phyloP scores from a whole-genome alignment of 306 rosid genomes.

The Acacia confusa region DNA sequence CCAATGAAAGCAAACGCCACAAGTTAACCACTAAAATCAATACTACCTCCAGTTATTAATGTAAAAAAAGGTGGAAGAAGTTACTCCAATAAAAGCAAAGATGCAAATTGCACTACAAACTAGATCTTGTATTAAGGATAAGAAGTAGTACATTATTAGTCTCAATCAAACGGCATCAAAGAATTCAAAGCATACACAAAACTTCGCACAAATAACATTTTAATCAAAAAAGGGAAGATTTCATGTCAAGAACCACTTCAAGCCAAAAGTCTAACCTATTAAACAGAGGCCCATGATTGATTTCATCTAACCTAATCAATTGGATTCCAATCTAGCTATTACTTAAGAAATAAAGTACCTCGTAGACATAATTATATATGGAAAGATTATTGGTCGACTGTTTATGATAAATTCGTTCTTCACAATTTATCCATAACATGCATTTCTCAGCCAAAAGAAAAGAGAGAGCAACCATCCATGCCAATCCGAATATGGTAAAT shows the following conservation, averaged over 20 bases:
- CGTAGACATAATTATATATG: background rate
- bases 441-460: background rate
- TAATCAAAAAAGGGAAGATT: background rate
- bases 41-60: background rate
- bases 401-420: background rate
- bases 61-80: no score
- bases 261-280: background rate
- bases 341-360: background rate
- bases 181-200: constrained; percentile 9
- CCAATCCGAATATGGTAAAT: background rate
- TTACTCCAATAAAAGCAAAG: no score
- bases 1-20: background rate
- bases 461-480: constrained; percentile 5
- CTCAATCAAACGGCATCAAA: background rate
- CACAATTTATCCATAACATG: constrained; percentile 6
- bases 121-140: no score
- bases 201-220: background rate
- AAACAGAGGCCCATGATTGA: background rate
- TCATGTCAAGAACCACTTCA: background rate
- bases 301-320: no score
- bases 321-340: background rate
- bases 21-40: background rate
- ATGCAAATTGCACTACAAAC: no score
- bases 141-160: background rate
- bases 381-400: background rate